Conservation (phyloP, 2,329 filamentous ascomycete genomes). For the Lachnellula occidentalis region DNA sequence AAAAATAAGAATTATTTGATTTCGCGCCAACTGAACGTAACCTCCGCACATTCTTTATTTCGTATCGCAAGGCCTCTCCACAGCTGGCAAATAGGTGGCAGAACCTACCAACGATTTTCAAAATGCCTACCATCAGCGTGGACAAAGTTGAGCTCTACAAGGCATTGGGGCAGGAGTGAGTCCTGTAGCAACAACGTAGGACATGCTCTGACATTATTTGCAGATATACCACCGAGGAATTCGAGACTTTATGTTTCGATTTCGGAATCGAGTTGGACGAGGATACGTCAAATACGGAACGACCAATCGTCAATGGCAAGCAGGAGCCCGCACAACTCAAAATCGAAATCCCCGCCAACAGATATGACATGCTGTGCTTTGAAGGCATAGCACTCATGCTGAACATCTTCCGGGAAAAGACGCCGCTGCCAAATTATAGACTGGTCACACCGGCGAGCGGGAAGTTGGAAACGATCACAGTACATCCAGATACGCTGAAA, state of each 20-base stretch:
- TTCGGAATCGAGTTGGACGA: slow-evolving; percentile 95
- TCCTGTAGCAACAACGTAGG: slow-evolving; percentile 29
- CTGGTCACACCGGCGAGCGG: slow-evolving; percentile 67
- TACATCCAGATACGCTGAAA: slow-evolving; percentile 67
- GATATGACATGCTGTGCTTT: slow-evolving; percentile 93
- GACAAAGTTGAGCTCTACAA: slow-evolving; percentile 96
- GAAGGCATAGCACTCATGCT: slow-evolving; percentile 94
- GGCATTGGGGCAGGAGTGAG: slow-evolving; percentile 81
- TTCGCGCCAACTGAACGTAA: slow-evolving; percentile 15
- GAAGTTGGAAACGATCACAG: slow-evolving; percentile 73
- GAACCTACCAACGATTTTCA: slow-evolving; percentile 30
- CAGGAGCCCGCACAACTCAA: slow-evolving; percentile 90
- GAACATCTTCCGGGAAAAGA: slow-evolving; percentile 83
- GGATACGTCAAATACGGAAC: slow-evolving; percentile 53
- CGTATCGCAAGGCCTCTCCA: not conserved
- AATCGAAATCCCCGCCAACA: slow-evolving; percentile 96
- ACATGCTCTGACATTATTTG: slow-evolving; percentile 27
- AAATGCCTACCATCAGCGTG: slow-evolving; percentile 93
- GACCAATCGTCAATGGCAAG: slow-evolving; percentile 68
- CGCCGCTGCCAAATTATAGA: slow-evolving; percentile 71
- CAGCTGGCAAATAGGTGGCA: slow-evolving; percentile 6
- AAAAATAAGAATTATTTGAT: not conserved
- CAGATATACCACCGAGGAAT: slow-evolving; percentile 86
- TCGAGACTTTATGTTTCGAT: slow-evolving; percentile 97
- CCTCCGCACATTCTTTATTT: not conserved